Conservation (phyloP, 768 basidiomycete species). For the Multifurca ochricompacta region DNA sequence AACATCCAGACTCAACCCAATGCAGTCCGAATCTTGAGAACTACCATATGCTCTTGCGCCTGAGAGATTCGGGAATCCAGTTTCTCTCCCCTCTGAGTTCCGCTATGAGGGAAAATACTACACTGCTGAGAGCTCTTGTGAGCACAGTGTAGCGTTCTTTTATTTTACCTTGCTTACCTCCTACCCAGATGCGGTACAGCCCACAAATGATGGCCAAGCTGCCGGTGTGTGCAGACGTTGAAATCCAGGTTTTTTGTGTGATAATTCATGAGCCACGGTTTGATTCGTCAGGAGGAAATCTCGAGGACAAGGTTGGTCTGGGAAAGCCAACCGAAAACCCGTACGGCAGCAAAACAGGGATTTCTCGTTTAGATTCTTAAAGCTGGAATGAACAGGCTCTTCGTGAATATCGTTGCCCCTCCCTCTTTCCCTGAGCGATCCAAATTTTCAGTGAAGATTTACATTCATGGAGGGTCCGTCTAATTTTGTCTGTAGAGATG, state of each 20-base stretch:
- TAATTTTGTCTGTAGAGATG: background rate
- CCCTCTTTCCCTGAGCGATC: slow-evolving; percentile 39
- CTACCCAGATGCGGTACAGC: slow-evolving; percentile 49
- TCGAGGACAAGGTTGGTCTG: slow-evolving; percentile 54
- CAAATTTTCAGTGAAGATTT: slow-evolving; percentile 58
- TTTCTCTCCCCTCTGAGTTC: slow-evolving; percentile 44
- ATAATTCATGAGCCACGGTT: background rate
- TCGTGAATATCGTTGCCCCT: slow-evolving; percentile 57
- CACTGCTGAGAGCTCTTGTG: slow-evolving; percentile 49
- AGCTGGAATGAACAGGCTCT: slow-evolving; percentile 35
- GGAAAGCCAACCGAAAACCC: slow-evolving; percentile 67
- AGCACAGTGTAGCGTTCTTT: background rate
- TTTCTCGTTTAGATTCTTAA: background rate
- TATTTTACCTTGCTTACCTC: background rate
- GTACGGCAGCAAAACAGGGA: slow-evolving; percentile 28
- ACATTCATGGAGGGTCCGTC: slow-evolving; percentile 67
- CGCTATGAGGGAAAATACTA: slow-evolving; percentile 56
- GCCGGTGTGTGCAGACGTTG: slow-evolving; percentile 30
- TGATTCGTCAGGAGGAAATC: slow-evolving; percentile 34
- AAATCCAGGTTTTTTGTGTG: background rate
- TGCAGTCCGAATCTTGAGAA: slow-evolving; percentile 34
- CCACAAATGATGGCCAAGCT: slow-evolving; percentile 56
- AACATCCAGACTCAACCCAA: background rate
- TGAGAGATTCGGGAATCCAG: slow-evolving; percentile 54
- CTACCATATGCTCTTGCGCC: slow-evolving; percentile 67